Conservation (phyloP, 805 yeast genomes). For the Jamesozyma piceae region DNA sequence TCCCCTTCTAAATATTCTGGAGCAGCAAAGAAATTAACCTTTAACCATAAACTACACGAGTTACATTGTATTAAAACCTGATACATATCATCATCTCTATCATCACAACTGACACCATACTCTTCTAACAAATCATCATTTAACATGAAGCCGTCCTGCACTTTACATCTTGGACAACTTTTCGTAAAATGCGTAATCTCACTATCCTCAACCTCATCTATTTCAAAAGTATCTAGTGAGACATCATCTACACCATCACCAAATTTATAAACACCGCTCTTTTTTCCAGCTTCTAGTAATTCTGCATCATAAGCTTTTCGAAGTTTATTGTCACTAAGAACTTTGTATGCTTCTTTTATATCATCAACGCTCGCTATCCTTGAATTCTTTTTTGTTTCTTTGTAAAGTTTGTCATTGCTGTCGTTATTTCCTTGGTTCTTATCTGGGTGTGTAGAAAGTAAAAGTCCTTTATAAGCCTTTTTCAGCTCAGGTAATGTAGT, state of each 20-base stretch:
- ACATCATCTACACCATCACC: constrained; percentile 66
- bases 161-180: constrained; percentile 62
- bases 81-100: constrained; percentile 36
- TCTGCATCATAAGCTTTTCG: constrained; percentile 46
- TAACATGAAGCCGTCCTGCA: constrained; percentile 44
- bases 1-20: constrained; percentile 16
- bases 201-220: constrained; percentile 12
- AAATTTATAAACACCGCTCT: constrained; percentile 29
- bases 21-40: constrained; percentile 48
- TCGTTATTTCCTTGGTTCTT: constrained; percentile 30
- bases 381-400: not conserved
- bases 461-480: constrained; percentile 50
- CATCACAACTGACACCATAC: constrained; percentile 34
- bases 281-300: constrained; percentile 29
- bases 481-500: constrained; percentile 39
- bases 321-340: constrained; percentile 34
- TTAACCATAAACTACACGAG: constrained; percentile 81
- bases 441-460: constrained; percentile 74
- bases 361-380: constrained; percentile 19
- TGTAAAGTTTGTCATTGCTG: too few relatives aligned
- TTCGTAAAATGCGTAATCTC: constrained; percentile 26
- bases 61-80: constrained; percentile 71
- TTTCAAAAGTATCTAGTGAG: constrained; percentile 53
- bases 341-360: constrained; percentile 58
- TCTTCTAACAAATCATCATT: constrained; percentile 52